phyloP scores from a whole-genome alignment of 306 rosid species.

The Citrullus colocynthis region DNA sequence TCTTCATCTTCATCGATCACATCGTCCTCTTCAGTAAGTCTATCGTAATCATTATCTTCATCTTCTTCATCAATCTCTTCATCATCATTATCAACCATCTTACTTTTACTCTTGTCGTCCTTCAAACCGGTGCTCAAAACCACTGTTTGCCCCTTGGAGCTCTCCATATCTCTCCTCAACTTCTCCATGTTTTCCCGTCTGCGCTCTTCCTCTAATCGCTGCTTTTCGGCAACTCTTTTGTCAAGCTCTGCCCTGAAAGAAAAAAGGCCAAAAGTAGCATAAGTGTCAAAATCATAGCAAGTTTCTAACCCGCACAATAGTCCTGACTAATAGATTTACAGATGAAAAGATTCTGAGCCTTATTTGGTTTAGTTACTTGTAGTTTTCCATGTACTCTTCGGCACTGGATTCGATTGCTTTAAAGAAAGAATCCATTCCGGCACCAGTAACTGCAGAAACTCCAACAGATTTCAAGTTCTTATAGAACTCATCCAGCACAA shows the following conservation, averaged over 20 bases:
- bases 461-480: slow-evolving; percentile 67
- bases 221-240: slow-evolving; percentile 63
- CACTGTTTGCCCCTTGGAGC: slow-evolving; percentile 47
- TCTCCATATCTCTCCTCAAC: slow-evolving; percentile 64
- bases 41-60: slow-evolving; percentile 28
- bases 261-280: not conserved
- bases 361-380: slow-evolving; percentile 31
- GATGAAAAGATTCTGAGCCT: not conserved
- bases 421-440: slow-evolving; percentile 67
- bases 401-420: slow-evolving; percentile 56
- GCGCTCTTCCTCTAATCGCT: slow-evolving; percentile 64
- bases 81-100: slow-evolving; percentile 36
- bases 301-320: not conserved
- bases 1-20: slow-evolving; percentile 41
- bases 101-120: slow-evolving; percentile 20
- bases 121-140: slow-evolving; percentile 72
- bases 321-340: not conserved
- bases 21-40: slow-evolving; percentile 38
- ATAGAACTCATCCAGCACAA: slow-evolving; percentile 73
- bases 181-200: slow-evolving; percentile 60
- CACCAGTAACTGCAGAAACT: slow-evolving; percentile 69
- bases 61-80: slow-evolving; percentile 25
- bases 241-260: slow-evolving; percentile 64
- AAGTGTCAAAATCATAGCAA: slow-evolving; percentile 8
- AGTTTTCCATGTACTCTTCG: slow-evolving; percentile 66